These are phyloP conservation scores for Jackrogersella multiformis DNA, from an alignment of 495 filamentous ascomycete species.

Conservation along the genomic window DNA sequence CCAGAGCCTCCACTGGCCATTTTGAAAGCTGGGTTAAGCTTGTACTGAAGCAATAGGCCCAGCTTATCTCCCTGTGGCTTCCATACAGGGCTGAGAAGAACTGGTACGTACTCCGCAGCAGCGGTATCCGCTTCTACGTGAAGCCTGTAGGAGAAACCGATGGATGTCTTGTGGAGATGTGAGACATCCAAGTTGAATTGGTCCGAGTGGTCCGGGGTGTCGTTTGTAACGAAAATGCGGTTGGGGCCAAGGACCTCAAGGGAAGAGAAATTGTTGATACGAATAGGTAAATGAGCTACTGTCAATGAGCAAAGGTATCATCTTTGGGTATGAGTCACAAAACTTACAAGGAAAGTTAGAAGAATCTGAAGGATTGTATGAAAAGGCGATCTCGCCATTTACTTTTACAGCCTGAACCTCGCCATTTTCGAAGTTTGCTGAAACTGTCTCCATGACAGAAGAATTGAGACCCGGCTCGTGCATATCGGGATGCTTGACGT, in stretches of 20 bases:
- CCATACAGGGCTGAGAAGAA: conserved; percentile 83
- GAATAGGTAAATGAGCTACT: conserved; percentile 70
- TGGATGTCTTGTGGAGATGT: conserved; percentile 74
- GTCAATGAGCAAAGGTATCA: conserved; percentile 9
- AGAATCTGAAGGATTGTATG: conserved; percentile 72
- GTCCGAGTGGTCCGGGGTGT: conserved; percentile 72
- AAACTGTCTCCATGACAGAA: conserved; percentile 92
- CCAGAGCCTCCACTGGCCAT: conserved; percentile 48
- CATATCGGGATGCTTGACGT: conserved; percentile 82
- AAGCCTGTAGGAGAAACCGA: conserved; percentile 96
- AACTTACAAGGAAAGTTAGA: conserved; percentile 50
- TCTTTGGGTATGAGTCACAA: neutral
- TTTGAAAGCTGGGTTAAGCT: conserved; percentile 77
- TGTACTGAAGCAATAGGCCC: conserved; percentile 84
- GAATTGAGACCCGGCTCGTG: conserved; percentile 83
- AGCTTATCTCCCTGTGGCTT: conserved; percentile 83
- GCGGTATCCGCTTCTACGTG: conserved; percentile 72
- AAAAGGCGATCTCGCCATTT: conserved; percentile 89
- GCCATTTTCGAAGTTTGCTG: conserved; percentile 81
- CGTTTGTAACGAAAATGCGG: conserved; percentile 81
- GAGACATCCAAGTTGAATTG: conserved; percentile 81
- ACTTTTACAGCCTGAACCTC: conserved; percentile 74
- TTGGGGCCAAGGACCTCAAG: conserved; percentile 96
- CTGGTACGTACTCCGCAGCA: conserved; percentile 66
- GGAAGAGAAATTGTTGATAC: conserved; percentile 88